phyloP scores from a whole-genome alignment of 2,329 filamentous ascomycete species.

The Nigrospora osmanthi region DNA sequence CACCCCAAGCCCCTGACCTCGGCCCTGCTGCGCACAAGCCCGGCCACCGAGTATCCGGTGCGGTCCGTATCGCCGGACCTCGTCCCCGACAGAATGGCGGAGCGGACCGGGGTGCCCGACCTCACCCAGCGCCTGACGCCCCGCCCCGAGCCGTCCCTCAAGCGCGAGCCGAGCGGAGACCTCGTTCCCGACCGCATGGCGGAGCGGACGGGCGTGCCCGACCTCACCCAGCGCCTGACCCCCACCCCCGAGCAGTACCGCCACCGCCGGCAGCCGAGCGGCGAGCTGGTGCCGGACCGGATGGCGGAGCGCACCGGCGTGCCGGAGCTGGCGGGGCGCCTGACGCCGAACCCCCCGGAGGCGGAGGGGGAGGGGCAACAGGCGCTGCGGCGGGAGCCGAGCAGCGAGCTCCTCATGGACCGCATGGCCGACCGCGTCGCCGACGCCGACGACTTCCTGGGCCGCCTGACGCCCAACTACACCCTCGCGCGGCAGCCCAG shows the following conservation, averaged over 20 bases:
- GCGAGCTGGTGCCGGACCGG: constrained; percentile 49
- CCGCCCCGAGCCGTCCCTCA: constrained; percentile 18
- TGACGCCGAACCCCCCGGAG: constrained; percentile 24
- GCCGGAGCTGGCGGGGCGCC: constrained; percentile 27
- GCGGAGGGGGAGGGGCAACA: too few species aligned
- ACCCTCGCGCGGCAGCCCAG: neutral
- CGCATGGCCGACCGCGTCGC: constrained; percentile 52
- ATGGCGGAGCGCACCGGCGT: constrained; percentile 52
- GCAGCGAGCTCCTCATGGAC: constrained; percentile 45
- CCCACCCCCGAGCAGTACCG: constrained; percentile 20
- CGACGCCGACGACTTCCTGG: constrained; percentile 30
- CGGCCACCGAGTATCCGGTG: constrained; percentile 46
- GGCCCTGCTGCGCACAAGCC: constrained; percentile 43
- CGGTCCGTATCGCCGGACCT: constrained; percentile 51
- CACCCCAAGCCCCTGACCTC: constrained; percentile 49
- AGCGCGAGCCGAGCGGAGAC: constrained; percentile 22
- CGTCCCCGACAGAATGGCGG: constrained; percentile 55
- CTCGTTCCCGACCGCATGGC: constrained; percentile 57
- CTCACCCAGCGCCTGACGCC: constrained; percentile 25
- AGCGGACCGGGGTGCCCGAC: constrained; percentile 42
- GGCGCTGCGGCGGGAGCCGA: constrained; percentile 5
- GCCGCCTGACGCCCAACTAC: constrained; percentile 22
- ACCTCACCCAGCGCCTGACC: constrained; percentile 24
- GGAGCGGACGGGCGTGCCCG: constrained; percentile 43
- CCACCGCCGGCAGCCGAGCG: neutral